phyloP scores from a whole-genome alignment of 2,329 filamentous ascomycete species.

The Aspergillus sp. region DNA sequence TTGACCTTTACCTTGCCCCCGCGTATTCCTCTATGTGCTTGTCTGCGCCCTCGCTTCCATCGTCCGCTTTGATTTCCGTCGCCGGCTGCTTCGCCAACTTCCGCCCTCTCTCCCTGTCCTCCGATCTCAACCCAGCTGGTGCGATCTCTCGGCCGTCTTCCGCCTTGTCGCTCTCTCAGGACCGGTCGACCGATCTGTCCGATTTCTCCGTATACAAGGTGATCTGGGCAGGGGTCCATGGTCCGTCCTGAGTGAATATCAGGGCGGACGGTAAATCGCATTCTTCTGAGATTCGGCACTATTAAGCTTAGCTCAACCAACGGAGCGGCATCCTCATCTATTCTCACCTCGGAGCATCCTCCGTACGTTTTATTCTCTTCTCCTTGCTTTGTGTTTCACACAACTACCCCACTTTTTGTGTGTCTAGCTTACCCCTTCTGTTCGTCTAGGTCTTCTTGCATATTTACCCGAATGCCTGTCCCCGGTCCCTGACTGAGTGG shows the following conservation, averaged over 20 bases:
- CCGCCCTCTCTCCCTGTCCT: slow-evolving; percentile 14
- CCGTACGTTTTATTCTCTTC: background rate
- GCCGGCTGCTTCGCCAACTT: slow-evolving; percentile 28
- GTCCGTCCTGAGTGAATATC: slow-evolving; percentile 48
- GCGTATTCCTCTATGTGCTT: slow-evolving; percentile 36
- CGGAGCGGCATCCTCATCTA: background rate
- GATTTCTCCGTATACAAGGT: slow-evolving; percentile 31
- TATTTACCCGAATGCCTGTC: slow-evolving; percentile 4
- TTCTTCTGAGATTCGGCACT: slow-evolving; percentile 4
- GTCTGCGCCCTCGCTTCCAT: slow-evolving; percentile 30
- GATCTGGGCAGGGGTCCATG: slow-evolving; percentile 47
- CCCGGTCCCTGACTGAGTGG: slow-evolving; percentile 11
- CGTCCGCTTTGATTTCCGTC: slow-evolving; percentile 24
- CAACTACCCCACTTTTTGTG: background rate
- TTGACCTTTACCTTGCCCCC: background rate
- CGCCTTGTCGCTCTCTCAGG: slow-evolving; percentile 14
- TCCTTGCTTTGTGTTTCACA: slow-evolving; percentile 6
- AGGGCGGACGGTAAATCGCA: slow-evolving; percentile 51
- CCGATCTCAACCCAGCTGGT: slow-evolving; percentile 13
- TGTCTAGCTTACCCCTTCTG: background rate
- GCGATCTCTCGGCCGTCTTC: slow-evolving; percentile 16
- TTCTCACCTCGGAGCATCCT: background rate
- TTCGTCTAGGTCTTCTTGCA: slow-evolving; percentile 4
- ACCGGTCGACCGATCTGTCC: slow-evolving; percentile 18
- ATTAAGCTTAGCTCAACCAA: background rate